Evolutionary conservation across 2,329 filamentous ascomycete genomes (phyloP).

Genomic region (Venturia effusa): DNA sequence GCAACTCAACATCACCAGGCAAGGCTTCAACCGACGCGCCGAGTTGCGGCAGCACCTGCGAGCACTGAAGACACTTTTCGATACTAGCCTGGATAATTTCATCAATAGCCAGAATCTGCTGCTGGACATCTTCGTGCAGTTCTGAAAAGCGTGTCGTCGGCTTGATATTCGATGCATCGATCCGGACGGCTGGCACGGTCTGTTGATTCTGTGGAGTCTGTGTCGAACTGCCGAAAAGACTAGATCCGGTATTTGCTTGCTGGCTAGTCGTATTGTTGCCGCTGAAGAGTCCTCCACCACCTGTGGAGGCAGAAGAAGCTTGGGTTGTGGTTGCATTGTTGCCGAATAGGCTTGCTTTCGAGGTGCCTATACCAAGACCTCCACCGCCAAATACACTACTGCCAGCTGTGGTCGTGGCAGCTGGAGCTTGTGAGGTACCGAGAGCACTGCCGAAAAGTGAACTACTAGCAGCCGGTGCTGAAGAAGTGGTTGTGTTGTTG

Average conservation of each 20-base stretch:
- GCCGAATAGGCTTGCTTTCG: conserved; percentile 12
- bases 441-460: neutral
- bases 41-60: conserved; percentile 52
- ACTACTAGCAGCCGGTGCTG: neutral
- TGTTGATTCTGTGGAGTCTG: conserved; percentile 36
- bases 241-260: conserved; percentile 17
- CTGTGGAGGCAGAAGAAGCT: conserved; percentile 15
- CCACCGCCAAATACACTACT: conserved; percentile 24
- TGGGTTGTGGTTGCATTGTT: conserved; percentile 8
- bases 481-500: neutral
- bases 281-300: conserved; percentile 16
- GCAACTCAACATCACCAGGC: conserved; percentile 52
- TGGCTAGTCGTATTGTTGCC: conserved; percentile 15
- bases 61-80: conserved; percentile 62
- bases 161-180: conserved; percentile 67
- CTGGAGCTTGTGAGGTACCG: conserved; percentile 2
- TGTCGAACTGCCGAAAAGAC: conserved; percentile 12
- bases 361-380: neutral
- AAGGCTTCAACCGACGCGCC: conserved; percentile 54
- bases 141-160: conserved; percentile 89
- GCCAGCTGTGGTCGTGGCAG: conserved; percentile 17
- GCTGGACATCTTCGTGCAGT: conserved; percentile 70
- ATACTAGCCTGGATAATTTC: conserved; percentile 72
- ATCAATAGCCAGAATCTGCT: conserved; percentile 68
- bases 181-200: conserved; percentile 57